Evolutionary conservation across 176 grass and related monocot species (phyloP).

Genomic region (Saccharum spontaneum): DNA sequence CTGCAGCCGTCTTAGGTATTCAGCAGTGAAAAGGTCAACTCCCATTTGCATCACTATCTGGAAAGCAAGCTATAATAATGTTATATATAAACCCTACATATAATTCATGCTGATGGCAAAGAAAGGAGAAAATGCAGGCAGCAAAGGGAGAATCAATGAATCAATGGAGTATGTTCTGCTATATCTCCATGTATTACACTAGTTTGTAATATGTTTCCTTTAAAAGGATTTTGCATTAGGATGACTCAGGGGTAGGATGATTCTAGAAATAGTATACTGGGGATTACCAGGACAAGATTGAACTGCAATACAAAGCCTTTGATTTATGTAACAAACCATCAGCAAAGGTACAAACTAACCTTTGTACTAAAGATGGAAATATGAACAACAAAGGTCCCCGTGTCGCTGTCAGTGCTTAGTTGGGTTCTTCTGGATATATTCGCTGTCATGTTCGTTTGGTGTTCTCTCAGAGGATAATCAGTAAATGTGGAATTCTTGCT

Average conservation of each 20-base stretch:
- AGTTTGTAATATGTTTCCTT: background rate
- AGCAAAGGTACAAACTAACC: too few species aligned
- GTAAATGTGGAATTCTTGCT: background rate
- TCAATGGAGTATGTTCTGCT: background rate
- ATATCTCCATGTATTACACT: background rate
- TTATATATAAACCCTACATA: background rate
- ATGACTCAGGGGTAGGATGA: background rate
- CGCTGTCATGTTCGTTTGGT: background rate
- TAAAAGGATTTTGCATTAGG: conserved; percentile 1
- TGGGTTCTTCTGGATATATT: background rate
- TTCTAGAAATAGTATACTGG: background rate
- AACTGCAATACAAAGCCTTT: background rate
- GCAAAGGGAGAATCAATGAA: background rate
- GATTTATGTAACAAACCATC: too few species aligned
- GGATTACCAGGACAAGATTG: background rate
- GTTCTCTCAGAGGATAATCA: background rate
- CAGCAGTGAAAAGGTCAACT: too few species aligned
- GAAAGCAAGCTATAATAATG: background rate
- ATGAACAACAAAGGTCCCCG: too few species aligned
- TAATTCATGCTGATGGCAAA: background rate
- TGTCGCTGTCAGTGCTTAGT: conserved; percentile 22
- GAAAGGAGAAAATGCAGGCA: background rate
- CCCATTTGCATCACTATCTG: background rate
- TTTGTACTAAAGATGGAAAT: too few species aligned
- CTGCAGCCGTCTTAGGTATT: too few species aligned